These are phyloP conservation scores for Cokeromyces recurvatus DNA, from an alignment of 371 early-diverging fungal species.

Conservation along the genomic window DNA sequence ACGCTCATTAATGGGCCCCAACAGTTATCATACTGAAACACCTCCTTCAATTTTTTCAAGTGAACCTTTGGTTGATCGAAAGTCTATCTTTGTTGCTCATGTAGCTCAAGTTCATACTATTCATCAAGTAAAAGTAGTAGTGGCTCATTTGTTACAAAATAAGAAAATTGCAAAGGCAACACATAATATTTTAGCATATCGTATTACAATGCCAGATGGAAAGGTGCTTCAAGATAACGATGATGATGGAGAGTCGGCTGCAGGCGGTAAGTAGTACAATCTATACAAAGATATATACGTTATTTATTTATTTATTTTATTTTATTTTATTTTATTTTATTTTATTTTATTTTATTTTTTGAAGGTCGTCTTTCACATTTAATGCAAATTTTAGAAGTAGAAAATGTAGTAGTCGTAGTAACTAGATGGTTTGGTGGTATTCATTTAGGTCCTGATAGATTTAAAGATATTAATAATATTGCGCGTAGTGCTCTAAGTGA, in stretches of 20 bases:
- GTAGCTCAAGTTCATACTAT: slow-evolving; percentile 59
- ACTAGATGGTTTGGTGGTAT: slow-evolving; percentile 92
- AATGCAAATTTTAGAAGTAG: slow-evolving; percentile 68
- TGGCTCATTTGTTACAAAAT: slow-evolving; percentile 59
- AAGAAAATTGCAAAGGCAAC: slow-evolving; percentile 81
- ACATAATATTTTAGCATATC: slow-evolving; percentile 89
- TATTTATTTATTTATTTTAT: not conserved
- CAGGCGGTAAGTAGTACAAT: slow-evolving; percentile 48
- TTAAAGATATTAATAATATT: slow-evolving; percentile 87
- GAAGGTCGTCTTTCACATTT: slow-evolving; percentile 69
- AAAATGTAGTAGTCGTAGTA: slow-evolving; percentile 81
- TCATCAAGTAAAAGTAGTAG: slow-evolving; percentile 58
- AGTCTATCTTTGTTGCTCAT: slow-evolving; percentile 84
- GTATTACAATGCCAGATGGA: slow-evolving; percentile 59
- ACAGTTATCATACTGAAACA: slow-evolving; percentile 7
- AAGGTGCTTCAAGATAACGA: slow-evolving; percentile 68
- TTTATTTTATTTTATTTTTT: not conserved
- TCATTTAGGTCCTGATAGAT: slow-evolving; percentile 78
- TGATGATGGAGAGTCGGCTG: slow-evolving; percentile 83
- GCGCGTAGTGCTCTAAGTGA: slow-evolving; percentile 69
- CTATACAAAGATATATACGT: not conserved
- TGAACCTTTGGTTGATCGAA: slow-evolving; percentile 72
- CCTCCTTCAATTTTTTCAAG: slow-evolving; percentile 38
- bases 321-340: not conserved
- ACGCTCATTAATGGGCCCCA: slow-evolving; percentile 11